Evolutionary conservation across 2,329 filamentous ascomycete species (phyloP).

Genomic region (Hymenoscyphus infarciens): DNA sequence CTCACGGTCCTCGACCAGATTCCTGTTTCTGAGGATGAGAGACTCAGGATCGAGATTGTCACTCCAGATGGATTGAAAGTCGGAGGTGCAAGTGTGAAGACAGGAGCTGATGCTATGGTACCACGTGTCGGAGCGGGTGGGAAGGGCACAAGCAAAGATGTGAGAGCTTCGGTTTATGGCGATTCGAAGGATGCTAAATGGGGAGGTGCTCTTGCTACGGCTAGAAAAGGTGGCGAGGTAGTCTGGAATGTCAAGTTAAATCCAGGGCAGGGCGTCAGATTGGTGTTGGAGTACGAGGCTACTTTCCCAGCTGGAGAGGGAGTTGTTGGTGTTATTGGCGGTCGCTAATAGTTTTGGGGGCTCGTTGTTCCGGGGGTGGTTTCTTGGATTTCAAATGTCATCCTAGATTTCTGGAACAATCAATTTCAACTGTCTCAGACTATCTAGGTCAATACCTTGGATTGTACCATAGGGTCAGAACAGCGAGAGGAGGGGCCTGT

Average conservation of each 20-base stretch:
- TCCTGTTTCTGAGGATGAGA: slow-evolving; percentile 59
- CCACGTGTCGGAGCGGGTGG: slow-evolving; percentile 1
- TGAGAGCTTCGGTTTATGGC: slow-evolving; percentile 23
- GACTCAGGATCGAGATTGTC: slow-evolving; percentile 49
- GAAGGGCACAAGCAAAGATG: slow-evolving; percentile 21
- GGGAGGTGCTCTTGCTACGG: slow-evolving; percentile 51
- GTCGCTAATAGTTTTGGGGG: not conserved
- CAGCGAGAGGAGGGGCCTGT: no score
- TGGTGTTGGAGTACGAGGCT: slow-evolving; percentile 60
- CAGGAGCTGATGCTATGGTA: slow-evolving; percentile 32
- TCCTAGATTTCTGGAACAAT: no score
- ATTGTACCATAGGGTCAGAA: no score
- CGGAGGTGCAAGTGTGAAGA: slow-evolving; percentile 38
- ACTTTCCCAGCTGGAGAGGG: slow-evolving; percentile 50
- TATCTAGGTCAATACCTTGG: no score
- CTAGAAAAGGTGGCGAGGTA: slow-evolving; percentile 56
- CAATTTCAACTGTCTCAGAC: no score
- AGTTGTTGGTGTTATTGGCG: slow-evolving; percentile 30
- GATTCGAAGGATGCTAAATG: slow-evolving; percentile 40
- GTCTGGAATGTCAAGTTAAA: slow-evolving; percentile 56
- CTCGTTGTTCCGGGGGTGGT: not conserved
- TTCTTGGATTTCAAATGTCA: not conserved
- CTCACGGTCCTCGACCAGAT: slow-evolving; percentile 57
- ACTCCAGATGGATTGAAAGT: slow-evolving; percentile 46
- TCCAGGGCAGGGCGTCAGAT: slow-evolving; percentile 52